Conservation (phyloP, 208 protist species). For the Acanthamoeba pearcei region DNA sequence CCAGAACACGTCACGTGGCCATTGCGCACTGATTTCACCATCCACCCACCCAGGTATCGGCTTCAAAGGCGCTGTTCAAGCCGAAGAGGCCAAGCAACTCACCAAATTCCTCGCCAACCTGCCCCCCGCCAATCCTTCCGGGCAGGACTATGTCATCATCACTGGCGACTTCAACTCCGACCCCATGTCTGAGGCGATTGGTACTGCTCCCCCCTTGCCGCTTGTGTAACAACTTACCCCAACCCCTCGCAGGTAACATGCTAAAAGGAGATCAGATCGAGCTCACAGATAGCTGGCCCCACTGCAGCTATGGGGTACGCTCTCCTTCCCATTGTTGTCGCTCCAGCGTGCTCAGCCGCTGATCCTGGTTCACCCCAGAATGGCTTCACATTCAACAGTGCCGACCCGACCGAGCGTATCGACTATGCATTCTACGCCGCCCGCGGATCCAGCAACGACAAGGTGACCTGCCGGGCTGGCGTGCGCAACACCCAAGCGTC, state of each 20-base stretch:
- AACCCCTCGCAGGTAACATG: not conserved
- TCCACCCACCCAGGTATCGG: not conserved
- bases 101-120: not conserved
- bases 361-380: not conserved
- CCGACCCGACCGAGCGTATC: not conserved
- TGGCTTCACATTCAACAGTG: slow-evolving; percentile 52
- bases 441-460: not conserved
- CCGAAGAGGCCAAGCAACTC: slow-evolving; percentile 28
- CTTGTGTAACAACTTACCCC: not conserved
- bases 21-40: not conserved
- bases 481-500: slow-evolving; percentile 48
- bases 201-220: not conserved
- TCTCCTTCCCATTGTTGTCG: not conserved
- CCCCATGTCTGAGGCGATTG: slow-evolving; percentile 15
- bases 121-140: slow-evolving; percentile 13
- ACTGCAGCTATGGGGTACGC: slow-evolving; percentile 21
- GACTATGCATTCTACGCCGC: slow-evolving; percentile 15
- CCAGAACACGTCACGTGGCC: not conserved
- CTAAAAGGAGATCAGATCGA: not conserved
- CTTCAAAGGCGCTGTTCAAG: slow-evolving; percentile 37
- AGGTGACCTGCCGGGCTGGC: not conserved
- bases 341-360: too few relatives aligned
- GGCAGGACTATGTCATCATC: not conserved
- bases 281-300: slow-evolving; percentile 4
- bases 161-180: slow-evolving; percentile 44